phyloP scores from a whole-genome alignment of 2,329 filamentous ascomycete genomes.

The Domatiomyces catenatus region DNA sequence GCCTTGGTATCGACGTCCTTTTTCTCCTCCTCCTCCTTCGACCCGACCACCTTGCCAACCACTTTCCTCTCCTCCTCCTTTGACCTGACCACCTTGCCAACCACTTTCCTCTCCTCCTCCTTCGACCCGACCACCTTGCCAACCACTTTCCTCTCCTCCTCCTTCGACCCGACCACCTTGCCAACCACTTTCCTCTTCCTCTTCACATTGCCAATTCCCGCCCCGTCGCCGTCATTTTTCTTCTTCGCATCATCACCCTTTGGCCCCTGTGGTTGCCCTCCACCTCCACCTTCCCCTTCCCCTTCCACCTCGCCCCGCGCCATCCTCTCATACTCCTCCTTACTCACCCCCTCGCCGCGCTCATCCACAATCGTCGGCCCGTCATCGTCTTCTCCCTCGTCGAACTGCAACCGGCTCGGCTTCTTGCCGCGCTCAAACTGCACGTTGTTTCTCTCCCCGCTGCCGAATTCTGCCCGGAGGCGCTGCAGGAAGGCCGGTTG shows the following conservation, averaged over 20 bases:
- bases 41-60: no score
- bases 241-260: background rate
- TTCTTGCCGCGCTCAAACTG: slow-evolving; percentile 15
- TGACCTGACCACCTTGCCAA: slow-evolving; percentile 2
- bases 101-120: no score
- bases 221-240: slow-evolving; percentile 8
- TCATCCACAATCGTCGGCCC: slow-evolving; percentile 16
- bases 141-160: background rate
- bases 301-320: slow-evolving; percentile 3
- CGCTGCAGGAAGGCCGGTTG: slow-evolving; percentile 16
- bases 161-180: slow-evolving; percentile 3
- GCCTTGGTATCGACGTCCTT: background rate
- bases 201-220: slow-evolving; percentile 6
- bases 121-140: slow-evolving; percentile 1
- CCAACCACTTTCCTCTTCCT: background rate
- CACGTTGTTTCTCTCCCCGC: slow-evolving; percentile 12
- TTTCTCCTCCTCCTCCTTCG: background rate
- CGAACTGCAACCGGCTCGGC: slow-evolving; percentile 12
- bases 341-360: slow-evolving; percentile 12
- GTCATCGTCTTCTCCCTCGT: slow-evolving; percentile 16
- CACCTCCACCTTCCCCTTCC: no score
- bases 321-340: slow-evolving; percentile 14
- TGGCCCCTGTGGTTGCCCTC: no score
- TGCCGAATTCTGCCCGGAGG: slow-evolving; percentile 11
- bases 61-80: no score